Evolutionary conservation across 257 asterid genomes (phyloP).

Genomic region (Plantago ovata): DNA sequence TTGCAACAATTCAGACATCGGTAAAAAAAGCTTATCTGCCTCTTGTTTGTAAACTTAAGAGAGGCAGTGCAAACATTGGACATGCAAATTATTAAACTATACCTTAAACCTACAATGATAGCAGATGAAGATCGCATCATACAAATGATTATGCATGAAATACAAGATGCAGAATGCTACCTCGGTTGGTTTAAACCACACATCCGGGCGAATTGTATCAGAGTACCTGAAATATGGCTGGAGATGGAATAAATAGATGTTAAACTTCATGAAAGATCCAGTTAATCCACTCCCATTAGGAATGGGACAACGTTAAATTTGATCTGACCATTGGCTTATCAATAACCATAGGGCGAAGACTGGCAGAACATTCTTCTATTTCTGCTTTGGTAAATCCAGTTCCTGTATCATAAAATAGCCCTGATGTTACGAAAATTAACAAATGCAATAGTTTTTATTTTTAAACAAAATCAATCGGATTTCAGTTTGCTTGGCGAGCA

Average conservation of each 20-base stretch:
- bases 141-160: no score
- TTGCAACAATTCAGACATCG: no score
- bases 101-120: no score
- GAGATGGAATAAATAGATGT: conserved; percentile 20
- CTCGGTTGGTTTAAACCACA: conserved; percentile 95
- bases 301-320: conserved; percentile 1
- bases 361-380: conserved; percentile 83
- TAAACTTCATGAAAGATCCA: not conserved
- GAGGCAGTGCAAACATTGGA: no score
- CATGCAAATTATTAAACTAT: no score
- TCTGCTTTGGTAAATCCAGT: conserved; percentile 81
- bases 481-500: conserved; percentile 5
- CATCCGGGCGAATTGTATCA: conserved; percentile 74
- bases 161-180: conserved; percentile 34
- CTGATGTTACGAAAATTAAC: conserved; percentile 1
- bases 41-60: no score
- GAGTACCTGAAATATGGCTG: conserved; percentile 84
- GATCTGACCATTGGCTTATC: conserved; percentile 70
- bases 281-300: not conserved
- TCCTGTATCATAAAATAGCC: conserved; percentile 40
- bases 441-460: conserved; percentile 1
- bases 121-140: no score
- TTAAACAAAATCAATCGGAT: conserved; percentile 8
- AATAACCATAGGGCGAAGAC: conserved; percentile 77
- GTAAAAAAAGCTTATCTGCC: no score